Evolutionary conservation across 2,329 filamentous ascomycete genomes (phyloP), one percentile per base, ranked within the genome.

Genomic region (Hypocrella siamensis): DNA sequence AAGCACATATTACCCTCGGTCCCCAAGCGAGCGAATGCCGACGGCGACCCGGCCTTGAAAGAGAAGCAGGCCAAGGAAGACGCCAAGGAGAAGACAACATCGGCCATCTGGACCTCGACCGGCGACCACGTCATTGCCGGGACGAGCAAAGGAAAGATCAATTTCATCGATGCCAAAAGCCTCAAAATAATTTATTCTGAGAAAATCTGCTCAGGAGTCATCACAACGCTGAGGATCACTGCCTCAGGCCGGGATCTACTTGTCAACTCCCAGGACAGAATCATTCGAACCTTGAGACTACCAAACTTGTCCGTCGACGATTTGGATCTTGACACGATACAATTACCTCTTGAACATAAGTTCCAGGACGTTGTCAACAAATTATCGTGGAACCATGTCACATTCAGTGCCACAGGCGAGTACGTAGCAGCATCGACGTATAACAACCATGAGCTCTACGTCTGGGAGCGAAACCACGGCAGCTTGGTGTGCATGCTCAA

Each of bases 371-470:
- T 96, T 4, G 90, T 98, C 31, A 96, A 98, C 49, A 75, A 81
- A 28, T 61, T 96, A 10, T 85, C 81, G 6, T 98, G 90, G 90
- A 98, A 96, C 48, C 85, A 94, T 48, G 86, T 93, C 36, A 85
- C 86, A 0, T 96, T 98, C 52, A 93, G 84, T 47, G 79, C 83
- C 1, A 90, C 82, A 0, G 86, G 85, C 32, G 90, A 98, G 55
- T 96, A 96, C 50, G 85, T 98, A 26, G 85, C 85, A 17, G 90
- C 92, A 1, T 93, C 85, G 17, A 96, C 90, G 2, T 93, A 85
- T 54, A 96, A 96, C 65, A 98, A 98, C 48, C 86, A 94, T 46
- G 88, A 98, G 55, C 81, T 98, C 40, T 96, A 96, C 56, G 86
- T 96, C 18, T 96, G 88, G 90, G 90, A 98, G 57, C 75, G 90